phyloP scores from a whole-genome alignment of 768 basidiomycete species.

The Auricularia sp. region DNA sequence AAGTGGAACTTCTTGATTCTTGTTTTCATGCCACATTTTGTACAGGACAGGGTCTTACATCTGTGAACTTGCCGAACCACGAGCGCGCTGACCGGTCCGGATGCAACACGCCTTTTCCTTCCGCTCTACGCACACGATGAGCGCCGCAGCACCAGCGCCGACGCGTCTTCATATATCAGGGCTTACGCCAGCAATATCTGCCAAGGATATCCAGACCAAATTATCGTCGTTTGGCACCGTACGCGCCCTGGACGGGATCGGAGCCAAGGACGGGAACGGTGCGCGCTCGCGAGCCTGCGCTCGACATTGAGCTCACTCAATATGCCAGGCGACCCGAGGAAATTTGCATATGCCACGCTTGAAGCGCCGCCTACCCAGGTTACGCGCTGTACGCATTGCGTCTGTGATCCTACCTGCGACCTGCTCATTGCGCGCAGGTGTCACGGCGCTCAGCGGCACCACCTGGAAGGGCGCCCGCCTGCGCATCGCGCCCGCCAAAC shows the following conservation, averaged over 20 bases:
- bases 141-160: neutral
- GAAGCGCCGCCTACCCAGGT: constrained; percentile 52
- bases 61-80: too few relatives aligned
- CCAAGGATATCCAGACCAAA: constrained; percentile 45
- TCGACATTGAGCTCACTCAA: neutral
- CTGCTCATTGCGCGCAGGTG: constrained; percentile 33
- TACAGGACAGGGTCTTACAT: too few relatives aligned
- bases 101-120: neutral
- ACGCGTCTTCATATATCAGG: constrained; percentile 71
- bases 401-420: neutral
- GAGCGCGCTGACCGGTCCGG: too few relatives aligned
- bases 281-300: neutral
- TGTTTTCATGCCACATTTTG: too few relatives aligned
- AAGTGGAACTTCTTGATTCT: too few relatives aligned
- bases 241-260: constrained; percentile 60
- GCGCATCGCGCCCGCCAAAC: constrained; percentile 74
- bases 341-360: constrained; percentile 66
- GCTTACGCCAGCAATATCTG: constrained; percentile 54
- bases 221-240: constrained; percentile 62
- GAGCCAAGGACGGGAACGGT: constrained; percentile 51
- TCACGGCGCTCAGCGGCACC: constrained; percentile 67
- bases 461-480: constrained; percentile 85
- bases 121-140: neutral
- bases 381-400: constrained; percentile 45
- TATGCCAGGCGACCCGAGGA: constrained; percentile 36